Conservation (phyloP, 768 basidiomycete genomes). For the Rhodotorula toruloides region DNA sequence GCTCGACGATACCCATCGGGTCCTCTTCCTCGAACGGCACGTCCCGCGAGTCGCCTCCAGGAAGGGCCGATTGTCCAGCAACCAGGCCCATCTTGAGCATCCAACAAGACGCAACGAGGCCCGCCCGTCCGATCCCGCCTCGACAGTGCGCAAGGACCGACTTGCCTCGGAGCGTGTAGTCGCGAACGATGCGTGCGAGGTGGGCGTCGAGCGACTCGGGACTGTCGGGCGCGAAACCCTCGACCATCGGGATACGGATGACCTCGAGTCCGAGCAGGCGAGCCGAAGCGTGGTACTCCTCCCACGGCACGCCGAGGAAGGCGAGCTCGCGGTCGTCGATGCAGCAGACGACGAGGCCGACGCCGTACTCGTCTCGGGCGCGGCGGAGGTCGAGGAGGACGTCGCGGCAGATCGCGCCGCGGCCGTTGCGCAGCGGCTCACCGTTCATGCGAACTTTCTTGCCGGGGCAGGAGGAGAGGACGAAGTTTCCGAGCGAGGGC, state of each 20-base stretch:
- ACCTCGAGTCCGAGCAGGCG: constrained; percentile 66
- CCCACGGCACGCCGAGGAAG: constrained; percentile 81
- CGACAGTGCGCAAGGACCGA: constrained; percentile 82
- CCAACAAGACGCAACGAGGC: constrained; percentile 88
- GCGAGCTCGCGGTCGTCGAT: constrained; percentile 57
- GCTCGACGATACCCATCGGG: constrained; percentile 64
- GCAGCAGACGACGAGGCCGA: constrained; percentile 74
- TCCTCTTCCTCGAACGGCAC: constrained; percentile 45
- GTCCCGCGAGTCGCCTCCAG: constrained; percentile 37
- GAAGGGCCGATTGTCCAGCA: constrained; percentile 11
- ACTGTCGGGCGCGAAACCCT: constrained; percentile 72
- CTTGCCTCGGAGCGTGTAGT: constrained; percentile 67
- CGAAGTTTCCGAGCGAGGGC: constrained; percentile 69
- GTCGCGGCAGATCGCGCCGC: constrained; percentile 76
- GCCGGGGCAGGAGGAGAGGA: constrained; percentile 85
- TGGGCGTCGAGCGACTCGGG: constrained; percentile 61
- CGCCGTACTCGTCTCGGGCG: constrained; percentile 62
- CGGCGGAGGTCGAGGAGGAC: constrained; percentile 68
- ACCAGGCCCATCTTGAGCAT: constrained; percentile 82
- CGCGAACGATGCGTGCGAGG: constrained; percentile 60
- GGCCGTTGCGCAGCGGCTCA: constrained; percentile 51
- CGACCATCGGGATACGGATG: constrained; percentile 77
- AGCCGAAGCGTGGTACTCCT: constrained; percentile 64
- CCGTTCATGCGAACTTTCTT: constrained; percentile 63
- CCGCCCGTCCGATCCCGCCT: constrained; percentile 89